These are phyloP conservation scores for Dactylis glomerata DNA, from an alignment of 176 grass and related monocot genomes.

Conservation along the genomic window DNA sequence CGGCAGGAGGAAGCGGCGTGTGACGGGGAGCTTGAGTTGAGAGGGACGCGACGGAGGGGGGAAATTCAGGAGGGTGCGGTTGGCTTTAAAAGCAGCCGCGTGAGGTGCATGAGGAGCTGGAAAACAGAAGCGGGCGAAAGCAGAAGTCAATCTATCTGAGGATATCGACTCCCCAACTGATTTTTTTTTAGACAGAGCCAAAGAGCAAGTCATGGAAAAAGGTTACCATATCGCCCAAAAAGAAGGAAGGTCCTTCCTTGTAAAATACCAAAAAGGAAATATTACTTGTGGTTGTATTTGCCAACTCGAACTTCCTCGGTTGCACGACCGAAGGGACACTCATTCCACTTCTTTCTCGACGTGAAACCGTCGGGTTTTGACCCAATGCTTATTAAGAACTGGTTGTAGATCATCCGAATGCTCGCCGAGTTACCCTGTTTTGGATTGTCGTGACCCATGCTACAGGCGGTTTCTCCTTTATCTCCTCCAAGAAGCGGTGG, in stretches of 20 bases:
- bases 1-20: neutral
- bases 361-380: neutral
- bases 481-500: too few species aligned
- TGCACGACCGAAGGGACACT: neutral
- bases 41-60: conserved; percentile 23
- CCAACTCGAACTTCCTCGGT: neutral
- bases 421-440: neutral
- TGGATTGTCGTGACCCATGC: neutral
- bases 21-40: neutral
- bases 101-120: conserved; percentile 58
- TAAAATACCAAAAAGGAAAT: neutral
- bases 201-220: neutral
- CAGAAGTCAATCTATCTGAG: neutral
- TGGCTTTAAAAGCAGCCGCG: conserved; percentile 56
- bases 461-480: too few species aligned
- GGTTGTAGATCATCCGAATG: neutral
- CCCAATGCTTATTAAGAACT: neutral
- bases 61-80: conserved; percentile 23
- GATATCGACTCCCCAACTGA: neutral
- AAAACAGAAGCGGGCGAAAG: neutral
- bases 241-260: neutral
- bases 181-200: neutral
- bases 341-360: neutral
- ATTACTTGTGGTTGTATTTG: neutral
- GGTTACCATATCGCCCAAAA: neutral